phyloP scores from a whole-genome alignment of 192 early-diverging fungal species.

The Coemansia reversa region DNA sequence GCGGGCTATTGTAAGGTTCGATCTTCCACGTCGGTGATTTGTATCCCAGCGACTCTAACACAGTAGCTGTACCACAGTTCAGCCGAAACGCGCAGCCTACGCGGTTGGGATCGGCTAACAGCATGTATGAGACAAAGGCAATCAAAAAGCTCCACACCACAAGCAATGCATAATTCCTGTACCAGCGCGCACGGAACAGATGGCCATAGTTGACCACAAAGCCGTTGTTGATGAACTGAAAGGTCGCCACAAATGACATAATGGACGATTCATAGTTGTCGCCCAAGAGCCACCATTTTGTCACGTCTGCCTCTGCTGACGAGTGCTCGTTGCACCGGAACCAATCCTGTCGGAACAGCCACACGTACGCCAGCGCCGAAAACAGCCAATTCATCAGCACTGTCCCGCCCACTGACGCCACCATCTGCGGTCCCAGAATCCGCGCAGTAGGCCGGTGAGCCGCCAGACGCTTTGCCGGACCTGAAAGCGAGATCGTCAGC shows the following conservation, averaged over 20 bases:
- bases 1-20: conserved; percentile 45
- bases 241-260: conserved; percentile 58
- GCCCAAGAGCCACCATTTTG: conserved; percentile 69
- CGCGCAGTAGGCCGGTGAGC: conserved; percentile 60
- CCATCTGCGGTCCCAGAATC: conserved; percentile 63
- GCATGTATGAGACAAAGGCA: conserved; percentile 54
- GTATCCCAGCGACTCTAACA: conserved; percentile 43
- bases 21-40: conserved; percentile 35
- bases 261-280: conserved; percentile 71
- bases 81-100: conserved; percentile 63
- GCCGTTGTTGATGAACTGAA: conserved; percentile 70
- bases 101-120: conserved; percentile 63
- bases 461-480: conserved; percentile 50
- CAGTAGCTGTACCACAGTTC: conserved; percentile 63
- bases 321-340: conserved; percentile 44
- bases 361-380: conserved; percentile 22
- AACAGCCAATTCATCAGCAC: conserved; percentile 63
- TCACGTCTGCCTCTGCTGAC: conserved; percentile 55
- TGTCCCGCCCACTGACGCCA: conserved; percentile 59
- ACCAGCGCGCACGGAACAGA: conserved; percentile 60
- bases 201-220: conserved; percentile 67
- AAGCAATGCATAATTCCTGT: conserved; percentile 59
- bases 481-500: conserved; percentile 54
- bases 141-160: conserved; percentile 54
- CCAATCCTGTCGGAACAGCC: conserved; percentile 56